Percentiles rank a stretch among this genome's conserved stretches.
phyloP scores from a whole-genome alignment of 495 filamentous ascomycete genomes.

The Thermothielavioides terrestris region DNA sequence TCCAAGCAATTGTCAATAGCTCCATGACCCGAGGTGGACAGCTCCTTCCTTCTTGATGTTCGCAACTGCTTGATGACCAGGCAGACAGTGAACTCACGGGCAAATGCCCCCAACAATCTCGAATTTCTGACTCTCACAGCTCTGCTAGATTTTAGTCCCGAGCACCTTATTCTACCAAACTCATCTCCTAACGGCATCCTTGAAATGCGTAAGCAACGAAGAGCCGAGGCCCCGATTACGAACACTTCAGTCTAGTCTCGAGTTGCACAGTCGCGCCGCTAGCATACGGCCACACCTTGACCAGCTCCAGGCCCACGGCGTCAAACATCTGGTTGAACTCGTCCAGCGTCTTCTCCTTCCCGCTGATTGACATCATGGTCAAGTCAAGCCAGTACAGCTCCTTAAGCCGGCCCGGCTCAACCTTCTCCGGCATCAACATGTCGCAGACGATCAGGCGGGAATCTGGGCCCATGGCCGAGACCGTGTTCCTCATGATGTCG shows the following conservation, averaged over 20 bases:
- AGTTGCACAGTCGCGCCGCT: slow-evolving; percentile 13
- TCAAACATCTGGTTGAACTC: slow-evolving; percentile 24
- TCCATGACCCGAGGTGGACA: too few relatives aligned
- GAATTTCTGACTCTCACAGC: too few relatives aligned
- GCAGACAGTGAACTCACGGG: too few relatives aligned
- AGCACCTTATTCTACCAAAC: too few relatives aligned
- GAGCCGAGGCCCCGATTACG: neutral
- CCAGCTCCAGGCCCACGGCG: slow-evolving; percentile 21
- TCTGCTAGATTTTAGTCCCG: too few relatives aligned
- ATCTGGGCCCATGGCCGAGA: slow-evolving; percentile 27
- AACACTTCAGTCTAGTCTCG: slow-evolving; percentile 14
- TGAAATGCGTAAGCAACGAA: too few relatives aligned
- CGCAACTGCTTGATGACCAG: too few relatives aligned
- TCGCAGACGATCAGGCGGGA: slow-evolving; percentile 25
- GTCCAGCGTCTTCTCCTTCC: slow-evolving; percentile 25
- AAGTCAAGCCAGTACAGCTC: slow-evolving; percentile 22
- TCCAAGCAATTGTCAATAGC: neutral
- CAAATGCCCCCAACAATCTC: too few relatives aligned
- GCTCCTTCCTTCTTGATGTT: neutral
- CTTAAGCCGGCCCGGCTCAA: slow-evolving; percentile 11
- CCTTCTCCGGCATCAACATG: slow-evolving; percentile 21
- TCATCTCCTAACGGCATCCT: too few relatives aligned
- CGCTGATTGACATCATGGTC: slow-evolving; percentile 23
- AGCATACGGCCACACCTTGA: slow-evolving; percentile 21
- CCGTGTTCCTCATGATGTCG: slow-evolving; percentile 36